Evolutionary conservation across 1,139 yeast genomes (phyloP), one percentile per base, ranked within the genome.

Genomic region (Yamadazyma taylorii): DNA sequence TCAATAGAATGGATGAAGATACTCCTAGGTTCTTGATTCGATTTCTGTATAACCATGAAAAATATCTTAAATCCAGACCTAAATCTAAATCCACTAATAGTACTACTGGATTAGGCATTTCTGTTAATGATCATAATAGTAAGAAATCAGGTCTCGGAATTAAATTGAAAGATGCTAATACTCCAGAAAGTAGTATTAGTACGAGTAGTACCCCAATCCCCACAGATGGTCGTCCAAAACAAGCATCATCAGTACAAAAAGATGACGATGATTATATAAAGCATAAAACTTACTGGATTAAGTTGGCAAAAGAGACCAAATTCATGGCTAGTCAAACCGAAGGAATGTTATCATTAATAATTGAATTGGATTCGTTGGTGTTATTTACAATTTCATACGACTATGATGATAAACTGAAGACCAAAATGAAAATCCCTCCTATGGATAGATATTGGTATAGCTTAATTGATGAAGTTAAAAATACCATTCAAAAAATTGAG

Each of bases 371-470:
- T 43, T 52, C 64, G 8, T 39, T 69, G 9, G 43, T 68, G 8
- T 40, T 60, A 29, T 53, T 55, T 33, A 56, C 62, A 42, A 55
- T 68, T 3, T 49, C 69, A 0, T 56, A 58, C 40, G 70, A 65
- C 40, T 60, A 52, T 34, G 73, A 67, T 33, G 73, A 67, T 33
- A 48, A 60, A 29, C 55, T 58, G 37, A 65, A 63, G 43, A 41
- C 53, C 4, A 44, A 53, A 1, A 48, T 51, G 27, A 56, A 51
- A 14, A 50, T 56, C 2, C 41, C 59, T 24, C 63, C 68, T 2
- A 59, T 61, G 45, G 72, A 65, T 42, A 48, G 68, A 34, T 55
- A 58, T 21, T 70, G 76, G 76, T 56, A 50, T 30, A 30, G 40
- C 4, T 46, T 68, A 19, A 53, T 58, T 31, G 55, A 50, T 12